Percentiles rank a stretch among this genome's conserved stretches.
Evolutionary conservation across 2,329 filamentous ascomycete genomes (phyloP).

Genomic region (Pyrenochaeta sp.): DNA sequence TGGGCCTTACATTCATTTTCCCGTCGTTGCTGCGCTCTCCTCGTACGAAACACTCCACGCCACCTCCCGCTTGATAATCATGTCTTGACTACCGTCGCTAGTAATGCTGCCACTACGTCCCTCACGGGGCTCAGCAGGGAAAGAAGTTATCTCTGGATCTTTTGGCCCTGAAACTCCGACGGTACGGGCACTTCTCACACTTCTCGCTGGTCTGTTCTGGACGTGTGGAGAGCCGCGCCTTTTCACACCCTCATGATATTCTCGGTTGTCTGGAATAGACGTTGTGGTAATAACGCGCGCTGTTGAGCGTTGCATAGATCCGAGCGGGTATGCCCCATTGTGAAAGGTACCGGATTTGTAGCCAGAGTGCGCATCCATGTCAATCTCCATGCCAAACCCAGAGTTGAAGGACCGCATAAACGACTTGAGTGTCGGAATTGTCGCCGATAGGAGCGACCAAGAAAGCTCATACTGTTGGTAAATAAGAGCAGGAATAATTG

Average conservation of each 20-base stretch:
- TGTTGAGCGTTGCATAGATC: background rate
- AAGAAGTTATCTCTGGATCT: background rate
- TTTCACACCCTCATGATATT: too few relatives aligned
- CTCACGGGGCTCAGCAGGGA: background rate
- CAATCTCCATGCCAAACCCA: constrained; percentile 20
- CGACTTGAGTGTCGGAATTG: constrained; percentile 36
- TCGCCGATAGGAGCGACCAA: constrained; percentile 37
- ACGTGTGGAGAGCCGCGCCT: too few relatives aligned
- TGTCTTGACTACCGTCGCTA: constrained; percentile 11
- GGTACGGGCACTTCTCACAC: background rate
- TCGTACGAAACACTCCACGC: constrained; percentile 1
- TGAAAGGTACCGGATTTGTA: background rate
- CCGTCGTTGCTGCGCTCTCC: background rate
- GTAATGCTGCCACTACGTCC: constrained; percentile 2
- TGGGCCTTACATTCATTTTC: too few relatives aligned
- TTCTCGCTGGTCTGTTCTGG: background rate
- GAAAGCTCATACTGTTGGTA: constrained; percentile 37
- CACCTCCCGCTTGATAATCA: constrained; percentile 8
- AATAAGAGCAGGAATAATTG: constrained; percentile 24
- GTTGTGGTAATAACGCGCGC: background rate
- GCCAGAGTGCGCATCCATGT: constrained; percentile 9
- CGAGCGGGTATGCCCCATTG: constrained; percentile 2
- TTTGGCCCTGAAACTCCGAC: background rate
- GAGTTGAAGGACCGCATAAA: constrained; percentile 30
- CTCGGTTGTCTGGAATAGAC: too few relatives aligned